Evolutionary conservation across 176 grass and related monocot species (phyloP).

Genomic region (Oryza meridionalis): DNA sequence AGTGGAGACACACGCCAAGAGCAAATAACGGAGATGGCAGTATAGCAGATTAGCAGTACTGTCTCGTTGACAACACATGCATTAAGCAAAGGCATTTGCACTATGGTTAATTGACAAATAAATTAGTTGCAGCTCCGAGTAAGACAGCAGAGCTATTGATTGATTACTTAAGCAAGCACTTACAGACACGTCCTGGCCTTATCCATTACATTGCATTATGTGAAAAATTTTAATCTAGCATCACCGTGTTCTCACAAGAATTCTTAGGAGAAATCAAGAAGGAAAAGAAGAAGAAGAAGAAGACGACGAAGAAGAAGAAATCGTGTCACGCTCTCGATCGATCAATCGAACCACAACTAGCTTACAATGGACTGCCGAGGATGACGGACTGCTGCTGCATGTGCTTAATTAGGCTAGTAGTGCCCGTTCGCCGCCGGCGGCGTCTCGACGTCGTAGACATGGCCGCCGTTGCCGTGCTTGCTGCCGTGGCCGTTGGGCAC

Average conservation of each 20-base stretch:
- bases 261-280: conserved; percentile 27
- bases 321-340: conserved; percentile 10
- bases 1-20: conserved; percentile 23
- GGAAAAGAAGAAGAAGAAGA: neutral
- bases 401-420: conserved; percentile 1
- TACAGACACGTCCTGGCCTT: conserved; percentile 29
- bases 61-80: neutral
- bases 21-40: neutral
- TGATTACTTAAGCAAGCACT: conserved; percentile 37
- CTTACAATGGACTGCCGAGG: conserved; percentile 12
- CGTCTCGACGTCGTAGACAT: conserved; percentile 49
- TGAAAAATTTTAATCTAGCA: neutral
- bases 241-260: conserved; percentile 25
- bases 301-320: neutral
- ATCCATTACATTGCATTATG: conserved; percentile 41
- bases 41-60: neutral
- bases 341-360: neutral
- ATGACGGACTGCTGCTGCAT: neutral
- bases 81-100: conserved; percentile 20
- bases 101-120: conserved; percentile 15
- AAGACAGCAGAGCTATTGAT: conserved; percentile 22
- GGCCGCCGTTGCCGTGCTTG: conserved; percentile 31
- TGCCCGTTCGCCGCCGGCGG: conserved; percentile 38
- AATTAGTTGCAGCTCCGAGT: conserved; percentile 15
- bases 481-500: conserved; percentile 37